Percentiles rank a stretch among this genome's conserved stretches.
These are phyloP conservation scores for Cryptosporidium canis DNA, from an alignment of 169 alveolate species.

Conservation along the genomic window DNA sequence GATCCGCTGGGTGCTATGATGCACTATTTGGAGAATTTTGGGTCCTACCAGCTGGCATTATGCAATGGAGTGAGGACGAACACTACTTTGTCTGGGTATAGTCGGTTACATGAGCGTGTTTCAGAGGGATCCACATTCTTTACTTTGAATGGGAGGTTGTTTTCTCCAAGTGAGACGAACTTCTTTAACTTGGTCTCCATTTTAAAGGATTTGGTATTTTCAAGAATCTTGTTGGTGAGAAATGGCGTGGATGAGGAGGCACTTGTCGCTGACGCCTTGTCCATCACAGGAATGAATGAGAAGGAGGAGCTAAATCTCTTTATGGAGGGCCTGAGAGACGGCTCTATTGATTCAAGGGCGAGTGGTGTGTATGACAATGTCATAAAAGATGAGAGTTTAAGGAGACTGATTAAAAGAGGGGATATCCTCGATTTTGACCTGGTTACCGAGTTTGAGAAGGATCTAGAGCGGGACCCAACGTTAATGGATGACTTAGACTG, in stretches of 20 bases:
- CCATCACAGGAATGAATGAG: slow-evolving; percentile 40
- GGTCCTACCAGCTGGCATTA: slow-evolving; percentile 43
- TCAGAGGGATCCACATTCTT: slow-evolving; percentile 46
- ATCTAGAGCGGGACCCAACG: slow-evolving; percentile 32
- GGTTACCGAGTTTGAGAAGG: slow-evolving; percentile 23
- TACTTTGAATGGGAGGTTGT: slow-evolving; percentile 33
- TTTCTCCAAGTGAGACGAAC: slow-evolving; percentile 41
- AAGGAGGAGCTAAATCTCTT: slow-evolving; percentile 18
- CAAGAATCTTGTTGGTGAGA: background rate
- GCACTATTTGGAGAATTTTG: slow-evolving; percentile 44
- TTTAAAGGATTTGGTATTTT: slow-evolving; percentile 12
- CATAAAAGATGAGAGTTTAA: background rate
- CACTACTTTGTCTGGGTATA: background rate
- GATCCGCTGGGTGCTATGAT: slow-evolving; percentile 26
- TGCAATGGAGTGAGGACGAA: slow-evolving; percentile 28
- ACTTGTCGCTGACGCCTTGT: slow-evolving; percentile 11
- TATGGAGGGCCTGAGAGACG: background rate
- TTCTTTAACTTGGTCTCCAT: slow-evolving; percentile 25
- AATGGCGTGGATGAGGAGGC: background rate
- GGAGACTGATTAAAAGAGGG: slow-evolving; percentile 9
- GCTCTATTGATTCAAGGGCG: background rate
- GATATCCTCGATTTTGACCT: slow-evolving; percentile 2
- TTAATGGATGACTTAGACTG: slow-evolving; percentile 42
- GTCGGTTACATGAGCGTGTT: background rate
- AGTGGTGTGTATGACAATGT: background rate